A percentile compares a stretch with the other conserved stretches of the same genome.
These are phyloP conservation scores for Paragyromitra xinjiangensis DNA, from an alignment of 495 filamentous ascomycete species.

Conservation along the genomic window DNA sequence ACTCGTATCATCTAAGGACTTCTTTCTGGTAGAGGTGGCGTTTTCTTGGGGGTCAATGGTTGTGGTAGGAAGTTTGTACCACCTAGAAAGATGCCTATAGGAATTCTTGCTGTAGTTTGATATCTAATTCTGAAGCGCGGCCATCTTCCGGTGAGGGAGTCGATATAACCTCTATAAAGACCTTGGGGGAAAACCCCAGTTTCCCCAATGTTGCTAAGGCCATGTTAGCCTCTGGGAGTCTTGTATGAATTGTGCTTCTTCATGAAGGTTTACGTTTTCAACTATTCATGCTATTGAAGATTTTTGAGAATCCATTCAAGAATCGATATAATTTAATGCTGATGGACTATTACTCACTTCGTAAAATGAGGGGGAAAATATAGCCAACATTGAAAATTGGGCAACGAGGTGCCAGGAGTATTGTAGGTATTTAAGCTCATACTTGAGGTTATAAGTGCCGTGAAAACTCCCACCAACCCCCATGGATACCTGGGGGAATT, in stretches of 20 bases:
- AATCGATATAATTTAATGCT: background rate
- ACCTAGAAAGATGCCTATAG: background rate
- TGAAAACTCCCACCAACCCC: background rate
- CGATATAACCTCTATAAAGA: slow-evolving; percentile 6
- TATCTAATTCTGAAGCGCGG: slow-evolving; percentile 12
- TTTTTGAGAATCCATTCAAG: background rate
- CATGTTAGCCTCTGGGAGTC: background rate
- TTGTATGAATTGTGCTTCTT: background rate
- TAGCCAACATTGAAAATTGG: background rate
- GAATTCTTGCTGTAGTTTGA: slow-evolving; percentile 4
- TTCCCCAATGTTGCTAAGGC: background rate
- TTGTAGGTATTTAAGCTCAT: background rate
- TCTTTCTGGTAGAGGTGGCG: slow-evolving; percentile 3
- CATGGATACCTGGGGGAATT: background rate
- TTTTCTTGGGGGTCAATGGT: background rate
- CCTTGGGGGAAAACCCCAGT: background rate
- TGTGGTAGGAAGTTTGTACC: slow-evolving; percentile 7
- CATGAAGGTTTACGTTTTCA: background rate
- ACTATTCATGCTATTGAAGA: background rate
- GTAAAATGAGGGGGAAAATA: background rate
- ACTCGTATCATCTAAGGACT: background rate
- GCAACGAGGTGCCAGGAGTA: background rate
- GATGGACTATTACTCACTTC: background rate
- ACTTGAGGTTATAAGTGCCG: background rate
- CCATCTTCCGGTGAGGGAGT: background rate